phyloP scores from a whole-genome alignment of 768 basidiomycete species.

The Phlebiopsis gigantea region DNA sequence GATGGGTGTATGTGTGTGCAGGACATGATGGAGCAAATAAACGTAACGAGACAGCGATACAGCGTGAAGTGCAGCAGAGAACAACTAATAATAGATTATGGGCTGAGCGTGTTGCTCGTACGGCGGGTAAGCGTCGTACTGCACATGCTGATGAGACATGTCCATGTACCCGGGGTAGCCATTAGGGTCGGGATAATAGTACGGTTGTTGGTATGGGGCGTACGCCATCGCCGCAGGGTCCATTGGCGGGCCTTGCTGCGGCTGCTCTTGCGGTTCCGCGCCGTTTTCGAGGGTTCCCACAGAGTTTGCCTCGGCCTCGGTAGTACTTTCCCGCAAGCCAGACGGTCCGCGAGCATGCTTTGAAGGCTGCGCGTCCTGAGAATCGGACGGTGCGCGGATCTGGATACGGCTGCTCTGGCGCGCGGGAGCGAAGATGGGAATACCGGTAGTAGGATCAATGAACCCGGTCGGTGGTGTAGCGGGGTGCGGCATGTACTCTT shows the following conservation, averaged over 20 bases:
- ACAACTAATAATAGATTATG: constrained; percentile 54
- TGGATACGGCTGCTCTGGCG: constrained; percentile 67
- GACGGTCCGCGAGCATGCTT: constrained; percentile 27
- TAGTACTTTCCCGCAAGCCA: constrained; percentile 40
- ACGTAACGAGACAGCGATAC: constrained; percentile 14
- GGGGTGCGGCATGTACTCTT: constrained; percentile 52
- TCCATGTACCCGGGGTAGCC: constrained; percentile 65
- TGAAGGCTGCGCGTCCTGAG: constrained; percentile 23
- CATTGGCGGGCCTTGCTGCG: constrained; percentile 16
- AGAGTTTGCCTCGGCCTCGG: neutral
- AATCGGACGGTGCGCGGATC: constrained; percentile 57
- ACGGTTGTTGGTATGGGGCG: constrained; percentile 53
- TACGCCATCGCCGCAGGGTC: constrained; percentile 41
- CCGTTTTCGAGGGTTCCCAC: constrained; percentile 13
- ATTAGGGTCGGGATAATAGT: constrained; percentile 71
- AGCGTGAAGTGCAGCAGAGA: constrained; percentile 13
- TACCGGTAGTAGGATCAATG: constrained; percentile 59
- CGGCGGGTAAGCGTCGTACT: constrained; percentile 60
- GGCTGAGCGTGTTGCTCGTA: constrained; percentile 37
- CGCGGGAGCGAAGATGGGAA: constrained; percentile 70
- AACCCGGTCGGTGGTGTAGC: constrained; percentile 61
- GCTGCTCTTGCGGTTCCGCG: constrained; percentile 8
- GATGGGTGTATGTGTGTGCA: constrained; percentile 14
- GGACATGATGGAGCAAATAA: constrained; percentile 24
- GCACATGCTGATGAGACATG: constrained; percentile 56